phyloP scores from a whole-genome alignment of 371 early-diverging fungal genomes.

The Mucor mucedo region DNA sequence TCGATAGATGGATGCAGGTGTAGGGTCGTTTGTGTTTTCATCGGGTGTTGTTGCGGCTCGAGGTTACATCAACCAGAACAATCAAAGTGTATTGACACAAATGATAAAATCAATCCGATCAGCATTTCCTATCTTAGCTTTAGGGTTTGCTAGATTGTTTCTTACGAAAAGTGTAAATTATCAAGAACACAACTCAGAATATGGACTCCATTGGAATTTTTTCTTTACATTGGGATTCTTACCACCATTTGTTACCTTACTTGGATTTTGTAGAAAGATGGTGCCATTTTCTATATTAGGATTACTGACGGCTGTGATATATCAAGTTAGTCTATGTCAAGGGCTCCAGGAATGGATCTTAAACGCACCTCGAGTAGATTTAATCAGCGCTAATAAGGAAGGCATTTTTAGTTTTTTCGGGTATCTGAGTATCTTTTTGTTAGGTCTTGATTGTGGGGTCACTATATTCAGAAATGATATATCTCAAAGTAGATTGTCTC shows the following conservation, averaged over 20 bases:
- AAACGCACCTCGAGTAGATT: conserved; percentile 72
- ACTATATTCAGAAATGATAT: conserved; percentile 31
- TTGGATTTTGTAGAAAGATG: conserved; percentile 39
- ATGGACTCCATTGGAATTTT: conserved; percentile 99
- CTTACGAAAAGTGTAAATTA: conserved; percentile 86
- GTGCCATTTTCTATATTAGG: conserved; percentile 56
- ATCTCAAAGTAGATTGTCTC: conserved; percentile 5
- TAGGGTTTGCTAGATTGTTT: conserved; percentile 76
- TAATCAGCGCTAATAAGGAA: conserved; percentile 91
- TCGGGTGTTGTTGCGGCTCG: conserved; percentile 77
- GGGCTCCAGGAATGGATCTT: conserved; percentile 81
- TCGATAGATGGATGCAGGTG: conserved; percentile 88
- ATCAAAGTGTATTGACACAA: conserved; percentile 22
- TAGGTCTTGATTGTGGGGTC: conserved; percentile 69
- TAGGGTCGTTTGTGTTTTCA: conserved; percentile 85
- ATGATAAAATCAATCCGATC: conserved; percentile 42
- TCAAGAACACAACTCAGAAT: conserved; percentile 92
- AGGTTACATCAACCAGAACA: conserved; percentile 41
- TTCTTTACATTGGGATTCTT: conserved; percentile 92
- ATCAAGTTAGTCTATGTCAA: conserved; percentile 59
- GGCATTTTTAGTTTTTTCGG: conserved; percentile 88
- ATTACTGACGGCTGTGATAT: conserved; percentile 57
- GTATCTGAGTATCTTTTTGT: conserved; percentile 80
- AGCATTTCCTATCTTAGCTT: conserved; percentile 68
- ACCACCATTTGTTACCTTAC: conserved; percentile 74